Evolutionary conservation across 2,329 filamentous ascomycete genomes (phyloP), one percentile per base, ranked within the genome.

Genomic region (Cladophialophora immunda): DNA sequence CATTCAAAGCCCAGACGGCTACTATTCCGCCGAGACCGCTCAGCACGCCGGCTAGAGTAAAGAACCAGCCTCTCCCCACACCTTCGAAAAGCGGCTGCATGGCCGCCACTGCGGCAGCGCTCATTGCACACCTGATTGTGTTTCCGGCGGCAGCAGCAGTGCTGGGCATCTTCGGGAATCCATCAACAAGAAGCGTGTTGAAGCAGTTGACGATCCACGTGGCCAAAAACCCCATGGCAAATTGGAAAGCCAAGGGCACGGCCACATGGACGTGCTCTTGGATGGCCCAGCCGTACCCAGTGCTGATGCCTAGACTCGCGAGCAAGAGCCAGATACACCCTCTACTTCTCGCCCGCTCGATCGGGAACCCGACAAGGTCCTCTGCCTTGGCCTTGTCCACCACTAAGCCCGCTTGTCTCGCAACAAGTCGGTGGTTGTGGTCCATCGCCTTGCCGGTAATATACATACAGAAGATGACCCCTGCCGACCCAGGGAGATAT

Each of bases 201-300:
- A 70, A 34, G 32, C 50, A 58, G 32, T 52, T 61, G 52, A 66
- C 62, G 4, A 30, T 30, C 13, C 47, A 61, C 6, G 57, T 50
- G 1, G 45, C 29, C 3, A 62, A 55, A 47, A 47, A 64, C 4
- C 65, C 66, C 27, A 67, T 54, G 25, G 67, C n/a, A 34, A 62
- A 27, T 17, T 66, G 64, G 38, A 71, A 75, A 71, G 64, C 32
- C 17, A 72, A 50, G 22, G 78, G 78, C 2, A 73, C 77, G 3
- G 76, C 76, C 6, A 79, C 66, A 57, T 77, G 75, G 1, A 77
- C 67, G 0, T 69, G 61, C 22, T 69, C 75, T 36, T 81, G 62
- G 38, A 83, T 68, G 45, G 77, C 75, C 80, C 81, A 83, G 6
- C 79, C 80, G 64, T 81, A 83, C 1, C 74, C 75, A 17, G 81